Percentiles rank a stretch among this genome's conserved stretches.
Conservation (phyloP, 78 protist species). For the Dictyostelium capitatum region DNA sequence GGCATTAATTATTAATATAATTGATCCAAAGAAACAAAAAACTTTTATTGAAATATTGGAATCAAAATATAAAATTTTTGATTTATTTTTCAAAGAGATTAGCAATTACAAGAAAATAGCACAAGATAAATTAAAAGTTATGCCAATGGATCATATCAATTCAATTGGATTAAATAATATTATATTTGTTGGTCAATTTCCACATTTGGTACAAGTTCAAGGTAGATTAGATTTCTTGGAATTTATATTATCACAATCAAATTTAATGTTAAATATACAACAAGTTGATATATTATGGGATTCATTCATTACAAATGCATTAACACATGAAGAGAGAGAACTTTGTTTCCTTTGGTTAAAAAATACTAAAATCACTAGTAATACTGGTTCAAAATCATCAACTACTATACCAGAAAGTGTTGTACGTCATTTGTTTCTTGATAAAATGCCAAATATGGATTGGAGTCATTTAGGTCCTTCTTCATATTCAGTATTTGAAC, state of each 20-base stretch:
- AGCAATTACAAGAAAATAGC: constrained; percentile 9
- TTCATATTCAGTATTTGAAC: constrained; percentile 55
- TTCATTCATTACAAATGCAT: constrained; percentile 29
- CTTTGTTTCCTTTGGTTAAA: constrained; percentile 57
- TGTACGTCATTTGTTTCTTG: constrained; percentile 55
- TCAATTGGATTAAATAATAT: constrained; percentile 3
- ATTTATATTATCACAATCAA: constrained; percentile 52
- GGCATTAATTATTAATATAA: constrained; percentile 30
- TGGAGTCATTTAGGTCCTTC: constrained; percentile 42
- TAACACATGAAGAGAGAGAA: constrained; percentile 74
- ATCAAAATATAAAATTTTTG: constrained; percentile 45
- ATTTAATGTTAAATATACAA: constrained; percentile 64
- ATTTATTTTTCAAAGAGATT: constrained; percentile 59
- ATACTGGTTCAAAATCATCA: background rate
- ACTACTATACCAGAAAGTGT: constrained; percentile 60
- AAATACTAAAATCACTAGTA: constrained; percentile 45
- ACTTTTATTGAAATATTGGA: constrained; percentile 46
- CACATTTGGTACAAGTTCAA: constrained; percentile 56
- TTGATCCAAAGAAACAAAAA: constrained; percentile 37
- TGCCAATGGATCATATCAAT: background rate
- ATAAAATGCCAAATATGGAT: constrained; percentile 76
- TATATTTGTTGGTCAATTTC: constrained; percentile 47
- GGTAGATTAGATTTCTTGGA: constrained; percentile 66
- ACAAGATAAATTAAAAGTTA: background rate
- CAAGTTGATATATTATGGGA: constrained; percentile 77